phyloP scores from a whole-genome alignment of 1,284 basidiomycete species.

The Cryptococcus jaspeensis region DNA sequence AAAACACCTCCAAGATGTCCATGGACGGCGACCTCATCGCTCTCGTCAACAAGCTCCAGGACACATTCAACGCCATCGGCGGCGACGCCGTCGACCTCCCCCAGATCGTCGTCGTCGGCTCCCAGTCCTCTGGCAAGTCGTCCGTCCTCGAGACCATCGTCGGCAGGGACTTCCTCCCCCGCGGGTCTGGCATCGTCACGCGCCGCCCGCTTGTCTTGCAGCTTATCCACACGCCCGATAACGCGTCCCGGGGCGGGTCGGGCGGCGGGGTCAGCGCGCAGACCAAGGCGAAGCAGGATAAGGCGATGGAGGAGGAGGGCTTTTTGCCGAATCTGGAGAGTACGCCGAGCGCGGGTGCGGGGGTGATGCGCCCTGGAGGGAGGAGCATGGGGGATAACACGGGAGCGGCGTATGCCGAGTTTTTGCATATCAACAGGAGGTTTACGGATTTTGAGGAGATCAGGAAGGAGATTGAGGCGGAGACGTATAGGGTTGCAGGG shows the following conservation, averaged over 20 bases:
- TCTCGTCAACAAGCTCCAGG: slow-evolving; percentile 91
- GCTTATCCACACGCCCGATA: slow-evolving; percentile 77
- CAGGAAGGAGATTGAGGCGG: slow-evolving; percentile 94
- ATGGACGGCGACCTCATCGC: slow-evolving; percentile 95
- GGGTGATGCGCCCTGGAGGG: slow-evolving; percentile 36
- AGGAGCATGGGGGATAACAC: slow-evolving; percentile 34
- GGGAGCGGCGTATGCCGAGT: slow-evolving; percentile 89
- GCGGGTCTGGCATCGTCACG: slow-evolving; percentile 85
- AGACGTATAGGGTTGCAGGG: slow-evolving; percentile 95
- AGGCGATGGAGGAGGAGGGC: slow-evolving; percentile 28
- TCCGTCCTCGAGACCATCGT: slow-evolving; percentile 70
- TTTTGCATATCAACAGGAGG: slow-evolving; percentile 91
- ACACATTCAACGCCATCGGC: slow-evolving; percentile 55
- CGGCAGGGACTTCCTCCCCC: slow-evolving; percentile 91
- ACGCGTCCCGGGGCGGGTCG: slow-evolving; percentile 5
- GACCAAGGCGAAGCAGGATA: slow-evolving; percentile 18
- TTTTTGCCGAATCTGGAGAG: slow-evolving; percentile 41
- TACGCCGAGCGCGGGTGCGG: slow-evolving; percentile 25
- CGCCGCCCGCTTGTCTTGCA: slow-evolving; percentile 92
- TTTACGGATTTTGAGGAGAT: slow-evolving; percentile 96
- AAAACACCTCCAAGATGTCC: slow-evolving; percentile 38
- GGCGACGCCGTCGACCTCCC: slow-evolving; percentile 59
- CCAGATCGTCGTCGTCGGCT: slow-evolving; percentile 52
- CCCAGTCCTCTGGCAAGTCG: slow-evolving; percentile 58
- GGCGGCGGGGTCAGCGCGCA: slow-evolving; percentile 4